These are phyloP conservation scores for Vinca major DNA, from an alignment of 305 asterid species.

Conservation along the genomic window DNA sequence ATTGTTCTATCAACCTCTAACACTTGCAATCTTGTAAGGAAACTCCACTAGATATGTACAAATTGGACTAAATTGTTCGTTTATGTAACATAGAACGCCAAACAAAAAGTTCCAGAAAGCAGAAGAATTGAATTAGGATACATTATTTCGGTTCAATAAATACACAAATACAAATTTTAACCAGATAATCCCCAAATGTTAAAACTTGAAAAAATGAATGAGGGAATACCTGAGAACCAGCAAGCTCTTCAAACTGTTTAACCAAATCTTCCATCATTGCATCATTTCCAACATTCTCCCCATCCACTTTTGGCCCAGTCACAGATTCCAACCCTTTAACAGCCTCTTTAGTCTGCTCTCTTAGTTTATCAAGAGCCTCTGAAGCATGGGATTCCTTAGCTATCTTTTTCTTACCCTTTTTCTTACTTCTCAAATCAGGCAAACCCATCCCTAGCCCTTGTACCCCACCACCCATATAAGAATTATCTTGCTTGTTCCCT, in stretches of 20 bases:
- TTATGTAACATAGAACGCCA: neutral
- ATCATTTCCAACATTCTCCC: slow-evolving; percentile 52
- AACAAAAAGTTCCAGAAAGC: neutral
- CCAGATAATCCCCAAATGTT: neutral
- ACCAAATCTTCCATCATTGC: slow-evolving; percentile 92
- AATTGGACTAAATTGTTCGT: neutral
- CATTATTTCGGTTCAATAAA: neutral
- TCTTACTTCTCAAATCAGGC: slow-evolving; percentile 84
- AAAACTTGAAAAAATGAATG: slow-evolving; percentile 11
- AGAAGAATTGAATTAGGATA: neutral
- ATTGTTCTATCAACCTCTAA: neutral
- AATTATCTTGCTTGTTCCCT: slow-evolving; percentile 42
- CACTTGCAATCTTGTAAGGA: neutral
- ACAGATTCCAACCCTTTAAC: slow-evolving; percentile 80
- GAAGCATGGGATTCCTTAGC: slow-evolving; percentile 60
- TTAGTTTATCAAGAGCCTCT: slow-evolving; percentile 87
- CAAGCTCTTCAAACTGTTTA: slow-evolving; percentile 94
- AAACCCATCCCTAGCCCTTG: slow-evolving; percentile 90
- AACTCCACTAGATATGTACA: neutral
- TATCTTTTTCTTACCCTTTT: slow-evolving; percentile 74
- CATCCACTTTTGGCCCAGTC: slow-evolving; percentile 41
- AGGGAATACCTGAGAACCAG: slow-evolving; percentile 71
- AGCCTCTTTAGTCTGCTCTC: slow-evolving; percentile 89
- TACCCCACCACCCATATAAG: slow-evolving; percentile 35
- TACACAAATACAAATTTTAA: neutral